phyloP scores from a whole-genome alignment of 2,329 filamentous ascomycete species.

The Aureobasidium mangrovei region DNA sequence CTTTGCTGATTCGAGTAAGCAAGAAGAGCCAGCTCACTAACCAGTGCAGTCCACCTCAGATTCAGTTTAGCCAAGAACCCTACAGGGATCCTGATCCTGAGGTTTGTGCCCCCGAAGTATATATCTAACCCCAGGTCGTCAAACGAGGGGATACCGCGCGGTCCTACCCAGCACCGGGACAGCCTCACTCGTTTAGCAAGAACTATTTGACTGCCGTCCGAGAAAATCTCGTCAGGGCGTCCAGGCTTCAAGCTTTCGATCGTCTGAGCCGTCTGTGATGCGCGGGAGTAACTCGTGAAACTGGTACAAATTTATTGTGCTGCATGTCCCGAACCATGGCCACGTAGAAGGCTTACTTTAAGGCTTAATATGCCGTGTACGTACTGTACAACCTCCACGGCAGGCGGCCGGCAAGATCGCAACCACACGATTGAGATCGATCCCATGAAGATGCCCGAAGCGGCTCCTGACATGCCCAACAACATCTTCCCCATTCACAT shows the following conservation, averaged over 20 bases:
- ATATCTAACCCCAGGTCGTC: not conserved
- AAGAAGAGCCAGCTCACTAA: not conserved
- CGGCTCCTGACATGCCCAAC: not conserved
- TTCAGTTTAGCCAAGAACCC: not conserved
- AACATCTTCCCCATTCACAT: not conserved
- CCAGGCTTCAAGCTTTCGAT: not conserved
- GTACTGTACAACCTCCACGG: not conserved
- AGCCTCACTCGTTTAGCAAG: too few relatives aligned
- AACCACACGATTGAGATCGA: not conserved
- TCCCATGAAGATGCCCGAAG: not conserved
- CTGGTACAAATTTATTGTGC: constrained; percentile 2
- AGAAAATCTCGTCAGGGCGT: not conserved
- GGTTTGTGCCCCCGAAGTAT: not conserved
- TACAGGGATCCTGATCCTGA: not conserved
- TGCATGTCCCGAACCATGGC: constrained; percentile 5
- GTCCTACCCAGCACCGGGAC: not conserved
- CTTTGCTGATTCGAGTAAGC: too few relatives aligned
- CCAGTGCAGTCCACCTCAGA: not conserved
- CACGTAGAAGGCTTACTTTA: constrained; percentile 1
- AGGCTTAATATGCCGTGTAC: constrained; percentile 1
- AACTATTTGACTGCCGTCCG: too few relatives aligned
- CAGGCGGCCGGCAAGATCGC: constrained; percentile 1
- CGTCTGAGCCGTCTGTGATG: not conserved
- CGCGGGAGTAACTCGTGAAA: not conserved
- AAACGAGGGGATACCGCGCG: constrained; percentile 2